These are phyloP conservation scores for Nemania abortiva DNA, from an alignment of 2,329 filamentous ascomycete species.

Conservation along the genomic window DNA sequence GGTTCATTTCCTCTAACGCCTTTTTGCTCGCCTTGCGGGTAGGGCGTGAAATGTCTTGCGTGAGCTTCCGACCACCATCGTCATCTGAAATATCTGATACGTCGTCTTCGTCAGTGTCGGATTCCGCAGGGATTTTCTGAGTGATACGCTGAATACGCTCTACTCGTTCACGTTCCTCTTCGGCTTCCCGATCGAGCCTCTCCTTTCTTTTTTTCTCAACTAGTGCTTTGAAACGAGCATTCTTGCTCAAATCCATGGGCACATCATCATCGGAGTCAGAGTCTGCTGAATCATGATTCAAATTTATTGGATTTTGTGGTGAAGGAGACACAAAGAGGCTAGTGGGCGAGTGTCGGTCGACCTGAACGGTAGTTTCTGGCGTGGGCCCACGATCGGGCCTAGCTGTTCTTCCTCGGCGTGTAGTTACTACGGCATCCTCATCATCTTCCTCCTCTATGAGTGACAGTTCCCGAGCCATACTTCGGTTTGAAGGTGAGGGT, in stretches of 20 bases:
- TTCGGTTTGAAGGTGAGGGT: conserved; percentile 28
- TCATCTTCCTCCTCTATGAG: conserved; percentile 43
- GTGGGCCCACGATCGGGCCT: conserved; percentile 43
- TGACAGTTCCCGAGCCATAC: conserved; percentile 28
- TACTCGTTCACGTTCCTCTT: conserved; percentile 62
- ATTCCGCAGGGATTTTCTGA: conserved; percentile 55
- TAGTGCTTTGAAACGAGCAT: conserved; percentile 76
- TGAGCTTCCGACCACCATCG: conserved; percentile 73
- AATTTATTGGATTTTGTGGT: conserved; percentile 49
- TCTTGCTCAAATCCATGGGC: conserved; percentile 58
- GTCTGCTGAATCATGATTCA: conserved; percentile 43
- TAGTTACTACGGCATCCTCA: conserved; percentile 44
- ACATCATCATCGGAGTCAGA: conserved; percentile 60
- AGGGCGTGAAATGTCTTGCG: conserved; percentile 74
- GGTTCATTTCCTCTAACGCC: conserved; percentile 92
- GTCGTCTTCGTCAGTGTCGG: conserved; percentile 67
- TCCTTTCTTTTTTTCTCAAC: conserved; percentile 80
- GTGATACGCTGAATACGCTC: conserved; percentile 58
- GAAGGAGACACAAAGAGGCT: conserved; percentile 69
- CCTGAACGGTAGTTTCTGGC: conserved; percentile 47
- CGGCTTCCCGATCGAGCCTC: conserved; percentile 74
- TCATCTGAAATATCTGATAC: conserved; percentile 71
- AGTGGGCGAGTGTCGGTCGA: conserved; percentile 57
- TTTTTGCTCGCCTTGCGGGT: conserved; percentile 92
- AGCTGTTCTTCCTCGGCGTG: conserved; percentile 45